Evolutionary conservation across 345 rosid species (phyloP), one percentile per base, ranked within the genome.

Genomic region (Brassica napus): DNA sequence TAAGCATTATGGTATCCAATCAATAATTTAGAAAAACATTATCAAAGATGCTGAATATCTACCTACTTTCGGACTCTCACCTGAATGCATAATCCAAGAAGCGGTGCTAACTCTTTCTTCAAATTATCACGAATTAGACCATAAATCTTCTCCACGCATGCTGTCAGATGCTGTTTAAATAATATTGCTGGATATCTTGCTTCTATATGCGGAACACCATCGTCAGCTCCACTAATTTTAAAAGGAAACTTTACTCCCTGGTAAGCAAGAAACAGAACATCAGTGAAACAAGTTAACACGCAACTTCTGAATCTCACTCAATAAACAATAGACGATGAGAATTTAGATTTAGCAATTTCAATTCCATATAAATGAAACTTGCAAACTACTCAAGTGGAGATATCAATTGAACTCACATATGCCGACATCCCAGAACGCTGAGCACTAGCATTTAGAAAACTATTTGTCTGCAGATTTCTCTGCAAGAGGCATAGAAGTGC

Each of bases 111-210:
- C 76, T 93, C 99, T 81, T 91, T 95, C 86, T 95, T 95, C 88
- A 95, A 80, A 76, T 93, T 90, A 83, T 95, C 99, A 75, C 99
- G 93, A 76, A 95, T 91, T 84, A 95, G 81, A 73, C 99, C 99
- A 87, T 92, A 95, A 8, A 95, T 93, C 88, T 95, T 95, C 89
- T 95, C 99, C 63, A 95, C 97, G 82, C 96, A 95, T 79, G 99
- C 94, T 64, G 98, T 95, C 69, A 95, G 78, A 71, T 95, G 99
- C 85, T 95, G 99, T 78, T 95, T 95, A 73, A 95, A 95, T 42
- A 95, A 82, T 63, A 93, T 86, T 10, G 97, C 98, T 24, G 99
- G 99, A 83, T 89, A 95, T 89, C 96, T 93, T 76, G 99, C 98
- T 83, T 95, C 99, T 77, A 91, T 82, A 76, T 88, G 95, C n/a